These are phyloP conservation scores for Termitomyces sp. DNA, from an alignment of 768 basidiomycete species.

Conservation along the genomic window DNA sequence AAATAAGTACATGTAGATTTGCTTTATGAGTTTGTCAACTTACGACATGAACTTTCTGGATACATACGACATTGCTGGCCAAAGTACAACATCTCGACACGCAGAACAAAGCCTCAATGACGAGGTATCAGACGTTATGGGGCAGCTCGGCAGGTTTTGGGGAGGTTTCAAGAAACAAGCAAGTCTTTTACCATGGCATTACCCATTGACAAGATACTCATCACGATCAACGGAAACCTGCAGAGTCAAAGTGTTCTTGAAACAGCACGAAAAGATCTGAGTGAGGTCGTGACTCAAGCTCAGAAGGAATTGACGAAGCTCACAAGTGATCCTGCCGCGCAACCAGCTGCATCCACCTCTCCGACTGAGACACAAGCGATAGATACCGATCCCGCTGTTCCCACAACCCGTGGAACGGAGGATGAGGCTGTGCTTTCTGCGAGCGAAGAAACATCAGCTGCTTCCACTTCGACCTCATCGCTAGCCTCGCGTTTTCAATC, in stretches of 20 bases:
- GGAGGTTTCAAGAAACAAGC: conserved; percentile 90
- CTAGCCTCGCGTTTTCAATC: conserved; percentile 70
- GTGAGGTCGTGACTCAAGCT: conserved; percentile 71
- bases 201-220: background rate
- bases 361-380: conserved; percentile 11
- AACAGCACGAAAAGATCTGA: conserved; percentile 67
- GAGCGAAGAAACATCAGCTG: conserved; percentile 6
- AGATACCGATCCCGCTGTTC: conserved; percentile 21
- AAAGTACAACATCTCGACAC: conserved; percentile 43
- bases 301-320: conserved; percentile 72
- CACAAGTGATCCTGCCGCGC: conserved; percentile 24
- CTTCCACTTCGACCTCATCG: conserved; percentile 22
- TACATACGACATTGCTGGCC: conserved; percentile 52
- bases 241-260: conserved; percentile 57
- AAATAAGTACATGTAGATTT: background rate
- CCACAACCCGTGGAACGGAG: conserved; percentile 9
- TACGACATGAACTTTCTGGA: conserved; percentile 70
- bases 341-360: conserved; percentile 9
- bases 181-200: conserved; percentile 15
- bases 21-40: background rate
- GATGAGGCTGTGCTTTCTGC: conserved; percentile 10
- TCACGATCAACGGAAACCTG: background rate
- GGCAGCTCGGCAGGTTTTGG: conserved; percentile 86
- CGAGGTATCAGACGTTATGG: conserved; percentile 85
- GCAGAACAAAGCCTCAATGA: conserved; percentile 66